Percentiles rank a stretch among this genome's conserved stretches.
phyloP scores from a whole-genome alignment of 106 monocot species.

The Dactylorhiza incarnata region DNA sequence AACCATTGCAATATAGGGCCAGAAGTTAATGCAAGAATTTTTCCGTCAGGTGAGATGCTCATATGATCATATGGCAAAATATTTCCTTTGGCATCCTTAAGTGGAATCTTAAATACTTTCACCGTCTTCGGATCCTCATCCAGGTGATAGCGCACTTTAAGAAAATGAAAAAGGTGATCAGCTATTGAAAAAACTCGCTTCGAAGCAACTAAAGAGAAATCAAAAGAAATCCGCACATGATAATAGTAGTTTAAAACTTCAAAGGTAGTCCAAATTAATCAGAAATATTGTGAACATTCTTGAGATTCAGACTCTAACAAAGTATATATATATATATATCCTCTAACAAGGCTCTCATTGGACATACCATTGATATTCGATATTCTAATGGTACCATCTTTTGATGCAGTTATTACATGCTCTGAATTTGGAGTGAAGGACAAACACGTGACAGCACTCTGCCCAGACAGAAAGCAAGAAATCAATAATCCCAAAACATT shows the following conservation, averaged over 20 bases:
- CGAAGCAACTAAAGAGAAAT: background rate
- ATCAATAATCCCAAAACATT: background rate
- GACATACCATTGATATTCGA: slow-evolving; percentile 99
- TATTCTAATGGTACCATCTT: slow-evolving; percentile 83
- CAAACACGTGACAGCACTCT: slow-evolving; percentile 94
- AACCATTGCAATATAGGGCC: slow-evolving; percentile 96
- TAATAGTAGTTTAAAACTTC: background rate
- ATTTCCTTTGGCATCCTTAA: slow-evolving; percentile 67
- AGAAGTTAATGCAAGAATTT: slow-evolving; percentile 59
- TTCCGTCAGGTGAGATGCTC: slow-evolving; percentile 84
- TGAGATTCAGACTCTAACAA: too few relatives aligned
- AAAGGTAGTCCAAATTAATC: background rate
- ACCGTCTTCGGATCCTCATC: slow-evolving; percentile 99
- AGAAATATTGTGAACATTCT: background rate
- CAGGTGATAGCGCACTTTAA: slow-evolving; percentile 82
- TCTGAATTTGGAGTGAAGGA: slow-evolving; percentile 86
- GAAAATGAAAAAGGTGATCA: background rate
- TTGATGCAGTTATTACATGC: slow-evolving; percentile 86
- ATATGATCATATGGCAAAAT: slow-evolving; percentile 66
- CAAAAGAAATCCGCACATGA: background rate
- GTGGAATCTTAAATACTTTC: slow-evolving; percentile 73
- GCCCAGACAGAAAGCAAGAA: slow-evolving; percentile 9
- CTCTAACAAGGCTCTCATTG: background rate
- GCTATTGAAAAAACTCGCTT: background rate
- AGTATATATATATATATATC: too few relatives aligned